A percentile compares a stretch with the other conserved stretches of the same genome.
Conservation (phyloP, 148 eudicot genomes). For the Chenopodium berlandieri region DNA sequence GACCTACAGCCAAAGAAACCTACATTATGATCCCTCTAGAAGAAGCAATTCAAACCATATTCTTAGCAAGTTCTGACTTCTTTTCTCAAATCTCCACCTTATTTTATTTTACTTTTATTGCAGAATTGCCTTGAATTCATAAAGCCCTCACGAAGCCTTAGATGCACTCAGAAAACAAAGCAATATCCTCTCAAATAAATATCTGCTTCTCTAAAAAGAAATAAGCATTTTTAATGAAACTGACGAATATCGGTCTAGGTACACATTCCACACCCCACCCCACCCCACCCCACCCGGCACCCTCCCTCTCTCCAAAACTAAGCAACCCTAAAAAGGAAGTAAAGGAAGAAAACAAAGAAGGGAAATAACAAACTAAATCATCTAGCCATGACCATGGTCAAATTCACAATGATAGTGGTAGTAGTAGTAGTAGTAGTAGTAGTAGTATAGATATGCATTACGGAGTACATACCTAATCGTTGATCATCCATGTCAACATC, state of each 20-base stretch:
- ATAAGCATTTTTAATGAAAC: not conserved
- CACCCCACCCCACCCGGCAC: too few species aligned
- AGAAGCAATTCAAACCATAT: too few species aligned
- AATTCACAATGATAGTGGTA: not conserved
- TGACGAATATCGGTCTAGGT: too few species aligned
- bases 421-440: too few species aligned
- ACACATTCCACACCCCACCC: too few species aligned
- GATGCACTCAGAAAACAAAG: not conserved
- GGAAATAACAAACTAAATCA: not conserved
- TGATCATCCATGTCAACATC: constrained; percentile 97
- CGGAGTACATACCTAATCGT: constrained; percentile 52
- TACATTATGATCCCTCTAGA: not conserved
- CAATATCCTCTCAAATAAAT: not conserved
- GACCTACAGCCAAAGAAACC: not conserved
- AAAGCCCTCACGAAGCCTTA: not conserved
- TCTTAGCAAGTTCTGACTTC: too few species aligned
- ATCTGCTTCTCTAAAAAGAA: not conserved
- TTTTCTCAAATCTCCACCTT: not conserved
- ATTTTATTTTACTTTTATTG: too few species aligned
- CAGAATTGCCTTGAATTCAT: not conserved
- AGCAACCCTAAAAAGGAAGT: not conserved
- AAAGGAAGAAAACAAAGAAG: not conserved
- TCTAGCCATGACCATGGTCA: not conserved
- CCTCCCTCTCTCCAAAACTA: too few species aligned
- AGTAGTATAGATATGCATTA: too few species aligned